phyloP scores from a whole-genome alignment of 768 basidiomycete genomes.

The Kwoniella mangroviensis region DNA sequence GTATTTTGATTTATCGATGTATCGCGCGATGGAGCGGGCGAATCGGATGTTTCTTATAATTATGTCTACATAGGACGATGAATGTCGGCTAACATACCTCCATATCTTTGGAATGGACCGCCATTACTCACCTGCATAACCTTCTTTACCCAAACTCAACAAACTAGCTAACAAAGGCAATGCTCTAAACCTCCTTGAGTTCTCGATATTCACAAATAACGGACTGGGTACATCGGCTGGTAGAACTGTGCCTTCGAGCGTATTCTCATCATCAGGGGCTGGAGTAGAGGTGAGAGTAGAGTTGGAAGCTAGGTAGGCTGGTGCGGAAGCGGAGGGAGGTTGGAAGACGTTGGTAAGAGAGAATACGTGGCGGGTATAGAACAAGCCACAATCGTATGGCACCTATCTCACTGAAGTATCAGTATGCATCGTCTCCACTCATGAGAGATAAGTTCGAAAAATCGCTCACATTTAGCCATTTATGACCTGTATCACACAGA shows the following conservation, averaged over 20 bases:
- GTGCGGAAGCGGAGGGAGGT: constrained; percentile 51
- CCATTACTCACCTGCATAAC: constrained; percentile 57
- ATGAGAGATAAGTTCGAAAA: background rate
- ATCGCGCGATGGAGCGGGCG: constrained; percentile 54
- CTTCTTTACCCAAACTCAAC: constrained; percentile 57
- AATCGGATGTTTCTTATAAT: constrained; percentile 59
- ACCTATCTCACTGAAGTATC: constrained; percentile 22
- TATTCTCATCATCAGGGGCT: background rate
- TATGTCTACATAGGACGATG: constrained; percentile 35
- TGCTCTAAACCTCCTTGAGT: constrained; percentile 60
- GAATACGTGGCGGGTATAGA: constrained; percentile 55
- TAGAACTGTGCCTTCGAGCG: constrained; percentile 18
- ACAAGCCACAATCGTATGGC: constrained; percentile 59
- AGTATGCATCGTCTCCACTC: constrained; percentile 18
- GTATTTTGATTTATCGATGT: constrained; percentile 38
- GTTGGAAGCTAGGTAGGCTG: constrained; percentile 58
- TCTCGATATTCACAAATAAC: constrained; percentile 60
- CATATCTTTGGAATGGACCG: too few relatives aligned
- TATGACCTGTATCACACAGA: constrained; percentile 28
- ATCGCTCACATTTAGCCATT: constrained; percentile 60
- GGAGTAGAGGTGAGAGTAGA: background rate
- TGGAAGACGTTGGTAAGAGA: constrained; percentile 57
- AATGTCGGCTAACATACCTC: too few relatives aligned
- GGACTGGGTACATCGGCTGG: constrained; percentile 54
- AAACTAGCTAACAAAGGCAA: constrained; percentile 60